These are phyloP conservation scores for Gnomoniopsis smithogilvyi DNA, from an alignment of 2,329 filamentous ascomycete species.

Conservation along the genomic window DNA sequence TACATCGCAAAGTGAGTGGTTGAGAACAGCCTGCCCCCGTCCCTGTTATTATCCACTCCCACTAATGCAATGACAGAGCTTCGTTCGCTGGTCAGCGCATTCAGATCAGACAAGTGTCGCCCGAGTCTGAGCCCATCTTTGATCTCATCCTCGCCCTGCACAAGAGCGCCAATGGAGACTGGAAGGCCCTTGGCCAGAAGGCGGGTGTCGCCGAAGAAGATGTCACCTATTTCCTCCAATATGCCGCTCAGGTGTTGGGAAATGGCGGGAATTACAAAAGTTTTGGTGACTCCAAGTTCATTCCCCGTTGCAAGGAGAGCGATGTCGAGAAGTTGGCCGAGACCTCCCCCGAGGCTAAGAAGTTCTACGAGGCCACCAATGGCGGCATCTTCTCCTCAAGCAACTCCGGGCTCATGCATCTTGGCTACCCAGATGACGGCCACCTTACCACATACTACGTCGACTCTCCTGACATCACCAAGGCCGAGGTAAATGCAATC, in stretches of 20 bases:
- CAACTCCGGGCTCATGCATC: conserved; percentile 64
- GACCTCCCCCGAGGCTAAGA: conserved; percentile 56
- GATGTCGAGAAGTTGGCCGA: conserved; percentile 63
- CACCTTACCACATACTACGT: conserved; percentile 84
- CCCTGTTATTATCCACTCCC: conserved; percentile 10
- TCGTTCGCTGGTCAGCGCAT: conserved; percentile 75
- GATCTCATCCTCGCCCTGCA: conserved; percentile 76
- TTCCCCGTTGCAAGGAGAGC: conserved; percentile 66
- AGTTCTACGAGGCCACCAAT: conserved; percentile 64
- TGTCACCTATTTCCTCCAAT: conserved; percentile 69
- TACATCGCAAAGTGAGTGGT: conserved; percentile 70
- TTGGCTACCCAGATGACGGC: conserved; percentile 71
- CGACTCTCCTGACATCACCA: conserved; percentile 68
- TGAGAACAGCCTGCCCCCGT: neutral
- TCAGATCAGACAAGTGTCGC: conserved; percentile 76
- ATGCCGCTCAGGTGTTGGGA: conserved; percentile 73
- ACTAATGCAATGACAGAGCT: conserved; percentile 47
- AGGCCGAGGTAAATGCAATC: conserved; percentile 69
- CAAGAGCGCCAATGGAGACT: conserved; percentile 64
- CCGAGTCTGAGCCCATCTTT: conserved; percentile 77
- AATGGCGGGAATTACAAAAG: conserved; percentile 86
- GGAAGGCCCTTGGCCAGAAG: conserved; percentile 63
- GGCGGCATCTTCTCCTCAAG: conserved; percentile 70
- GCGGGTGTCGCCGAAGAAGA: conserved; percentile 62
- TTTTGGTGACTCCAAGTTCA: conserved; percentile 81